Base-by-base conservation (phyloP, 352 stramenopile genomes). In the Phytophthora ramorum region DNA sequence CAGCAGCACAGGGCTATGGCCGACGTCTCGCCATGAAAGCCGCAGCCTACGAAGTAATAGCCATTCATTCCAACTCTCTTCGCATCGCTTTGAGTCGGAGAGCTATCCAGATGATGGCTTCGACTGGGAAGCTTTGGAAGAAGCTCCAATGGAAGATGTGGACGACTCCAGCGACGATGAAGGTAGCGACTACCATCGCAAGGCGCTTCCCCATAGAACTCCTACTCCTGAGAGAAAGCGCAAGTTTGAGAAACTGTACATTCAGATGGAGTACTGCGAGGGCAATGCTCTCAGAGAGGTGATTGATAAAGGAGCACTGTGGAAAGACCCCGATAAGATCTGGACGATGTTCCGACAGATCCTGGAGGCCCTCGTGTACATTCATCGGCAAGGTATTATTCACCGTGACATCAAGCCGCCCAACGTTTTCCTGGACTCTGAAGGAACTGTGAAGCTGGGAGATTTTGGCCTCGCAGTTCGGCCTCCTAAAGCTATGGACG, bases 211-310 rank as follows among this genome's bases (percentile, higher is more conserved):
- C 46, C 49, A 69, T 66, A 44, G 54, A 67, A 63, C 14, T 24
- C 63, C 55, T 35, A 57, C 70, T 16, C 58, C 32, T 3, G 59
- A 57, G 7, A 67, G 57, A 20, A 89, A 81, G 26, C 78, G 83
- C 40, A 79, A 75, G 48, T 79, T 81, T 34, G 89, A 96, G 58
- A 90, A 83, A 60, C 72, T 98, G 53, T 97, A 95, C 64, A 97
- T 97, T 62, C 91, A 98, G 73, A 99, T 99, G 96, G 93, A 99
- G 73, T 99, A 95, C 66, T 99, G 97, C 49, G 83, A 96, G 45
- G 80, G 89, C 8, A 98, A 96, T 48, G 97, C 95, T 24, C 76
- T 99, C 34, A 79, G 95, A 54, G 92, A 98, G 43, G 83, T 99
- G 34, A 98, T 99, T 59, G 96, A 99, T 66, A 90, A 98, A 46